Evolutionary conservation across 2,329 filamentous ascomycete genomes (phyloP), one percentile per base, ranked within the genome.

Genomic region (Dactylellina cionopaga): DNA sequence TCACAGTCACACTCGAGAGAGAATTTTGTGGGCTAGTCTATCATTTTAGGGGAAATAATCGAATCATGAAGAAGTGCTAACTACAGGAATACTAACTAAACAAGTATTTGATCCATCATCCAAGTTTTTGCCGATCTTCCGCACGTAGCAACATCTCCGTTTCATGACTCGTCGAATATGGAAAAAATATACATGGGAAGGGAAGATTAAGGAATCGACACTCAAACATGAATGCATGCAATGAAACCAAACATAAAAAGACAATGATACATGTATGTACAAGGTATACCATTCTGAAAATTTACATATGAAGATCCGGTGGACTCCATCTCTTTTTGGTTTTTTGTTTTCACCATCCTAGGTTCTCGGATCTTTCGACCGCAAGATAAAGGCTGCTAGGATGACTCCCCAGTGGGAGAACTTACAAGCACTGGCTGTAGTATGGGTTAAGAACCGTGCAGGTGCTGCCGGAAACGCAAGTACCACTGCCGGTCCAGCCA

Each of bases 381-480:
- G 24, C 35, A 69, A 60, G 54, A 59, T 46, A 10, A 55, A 43
- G 27, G 39, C 37, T 5, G 44, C 52, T 66, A 66, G 41, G 25
- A 49, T 13, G 35, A 59, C 64, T 37, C 35, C 43, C 47, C 31
- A 51, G 19, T 24, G 56, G 22, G 44, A 39, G 33, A 51, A 29
- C 33, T 74, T 72, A 75, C 22, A 74, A 70, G 68, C 77, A 78
- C 74, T 78, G 77, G 29, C 63, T 74, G 56, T 78, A 76, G 66
- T 75, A 78, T 22, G 66, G 52, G 63, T 76, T 76, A 33, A 55
- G 35, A 19, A 64, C 47, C 4, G 25, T 49, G 71, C 77, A 78
- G 35, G 62, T 59, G 22, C 37, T 73, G 13, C 70, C 63, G 25
- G 70, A 44, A 29, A 66, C 74, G 65, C 75, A 77, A 25, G 35